Conservation (phyloP, 2,329 filamentous ascomycete genomes). For the Epichloe sibirici region DNA sequence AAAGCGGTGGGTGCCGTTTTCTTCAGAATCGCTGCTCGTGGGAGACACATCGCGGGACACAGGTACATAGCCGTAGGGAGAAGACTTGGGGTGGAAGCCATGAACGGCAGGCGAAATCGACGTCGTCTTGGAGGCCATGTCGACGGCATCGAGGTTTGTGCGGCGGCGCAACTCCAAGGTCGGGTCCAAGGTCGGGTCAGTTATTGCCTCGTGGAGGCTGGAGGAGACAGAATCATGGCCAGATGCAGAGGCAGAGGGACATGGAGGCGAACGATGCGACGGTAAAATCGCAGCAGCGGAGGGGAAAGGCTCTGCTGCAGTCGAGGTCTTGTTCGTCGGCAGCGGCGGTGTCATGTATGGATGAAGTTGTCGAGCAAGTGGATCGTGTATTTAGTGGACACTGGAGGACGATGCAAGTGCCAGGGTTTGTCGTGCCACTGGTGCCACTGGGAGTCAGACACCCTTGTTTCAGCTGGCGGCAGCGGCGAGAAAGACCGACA, state of each 20-base stretch:
- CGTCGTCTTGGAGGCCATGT: constrained; percentile 25
- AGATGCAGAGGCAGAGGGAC: constrained; percentile 7
- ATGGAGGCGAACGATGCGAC: constrained; percentile 4
- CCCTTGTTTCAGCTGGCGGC: constrained; percentile 11
- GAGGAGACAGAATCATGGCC: constrained; percentile 11
- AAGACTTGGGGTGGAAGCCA: constrained; percentile 16
- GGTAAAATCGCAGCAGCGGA: not conserved
- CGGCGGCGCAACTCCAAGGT: constrained; percentile 6
- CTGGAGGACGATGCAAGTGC: constrained; percentile 12
- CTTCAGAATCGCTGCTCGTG: constrained; percentile 21
- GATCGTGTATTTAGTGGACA: constrained; percentile 6
- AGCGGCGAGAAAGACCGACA: not conserved
- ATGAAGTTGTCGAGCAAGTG: constrained; percentile 14
- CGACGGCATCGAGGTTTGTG: constrained; percentile 7
- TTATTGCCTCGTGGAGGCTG: constrained; percentile 17
- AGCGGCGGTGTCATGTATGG: constrained; percentile 4
- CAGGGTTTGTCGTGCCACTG: constrained; percentile 14
- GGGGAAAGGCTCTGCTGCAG: not conserved
- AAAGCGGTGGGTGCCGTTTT: constrained; percentile 20
- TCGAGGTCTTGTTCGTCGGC: constrained; percentile 6
- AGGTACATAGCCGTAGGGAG: constrained; percentile 27
- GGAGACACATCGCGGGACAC: constrained; percentile 23
- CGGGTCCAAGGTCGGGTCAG: constrained; percentile 7
- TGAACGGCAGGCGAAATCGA: constrained; percentile 22
- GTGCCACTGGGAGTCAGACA: constrained; percentile 15